Conservation (phyloP, 176 grass and related monocot genomes). For the Puya raimondii region DNA sequence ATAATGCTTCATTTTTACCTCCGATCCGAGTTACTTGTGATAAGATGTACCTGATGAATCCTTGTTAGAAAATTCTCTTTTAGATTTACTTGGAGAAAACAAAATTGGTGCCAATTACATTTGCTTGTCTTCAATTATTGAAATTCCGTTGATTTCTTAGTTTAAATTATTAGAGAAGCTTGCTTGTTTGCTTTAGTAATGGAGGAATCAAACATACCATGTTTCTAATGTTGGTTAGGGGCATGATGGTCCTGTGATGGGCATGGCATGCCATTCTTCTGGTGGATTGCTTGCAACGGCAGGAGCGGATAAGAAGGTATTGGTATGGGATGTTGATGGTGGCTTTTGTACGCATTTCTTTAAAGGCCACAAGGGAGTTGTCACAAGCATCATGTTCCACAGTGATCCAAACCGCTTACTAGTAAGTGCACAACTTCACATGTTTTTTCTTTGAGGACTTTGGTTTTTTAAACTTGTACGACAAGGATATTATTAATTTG, state of each 20-base stretch:
- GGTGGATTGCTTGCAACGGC: conserved; percentile 89
- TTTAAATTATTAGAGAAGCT: not conserved
- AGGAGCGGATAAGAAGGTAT: conserved; percentile 84
- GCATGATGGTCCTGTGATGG: conserved; percentile 89
- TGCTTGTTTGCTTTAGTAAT: not conserved
- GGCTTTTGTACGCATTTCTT: conserved; percentile 99
- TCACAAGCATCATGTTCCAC: conserved; percentile 79
- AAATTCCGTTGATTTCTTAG: too few relatives aligned
- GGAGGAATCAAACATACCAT: conserved; percentile 9
- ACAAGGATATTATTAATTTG: not conserved
- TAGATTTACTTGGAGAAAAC: too few relatives aligned
- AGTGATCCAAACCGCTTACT: conserved; percentile 67
- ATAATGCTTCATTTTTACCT: too few relatives aligned
- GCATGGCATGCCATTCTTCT: conserved; percentile 90
- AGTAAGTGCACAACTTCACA: conserved; percentile 32
- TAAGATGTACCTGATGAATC: too few relatives aligned
- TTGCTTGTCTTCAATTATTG: too few relatives aligned
- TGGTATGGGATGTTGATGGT: conserved; percentile 88
- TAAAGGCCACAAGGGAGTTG: conserved; percentile 73
- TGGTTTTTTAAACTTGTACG: not conserved
- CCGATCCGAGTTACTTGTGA: too few relatives aligned
- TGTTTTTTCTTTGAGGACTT: not conserved
- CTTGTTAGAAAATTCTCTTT: too few relatives aligned
- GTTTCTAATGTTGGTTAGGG: conserved; percentile 44
- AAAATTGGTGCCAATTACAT: too few relatives aligned